These are phyloP conservation scores for Blastomyces emzantsi DNA, from an alignment of 2,329 filamentous ascomycete species.

Conservation along the genomic window DNA sequence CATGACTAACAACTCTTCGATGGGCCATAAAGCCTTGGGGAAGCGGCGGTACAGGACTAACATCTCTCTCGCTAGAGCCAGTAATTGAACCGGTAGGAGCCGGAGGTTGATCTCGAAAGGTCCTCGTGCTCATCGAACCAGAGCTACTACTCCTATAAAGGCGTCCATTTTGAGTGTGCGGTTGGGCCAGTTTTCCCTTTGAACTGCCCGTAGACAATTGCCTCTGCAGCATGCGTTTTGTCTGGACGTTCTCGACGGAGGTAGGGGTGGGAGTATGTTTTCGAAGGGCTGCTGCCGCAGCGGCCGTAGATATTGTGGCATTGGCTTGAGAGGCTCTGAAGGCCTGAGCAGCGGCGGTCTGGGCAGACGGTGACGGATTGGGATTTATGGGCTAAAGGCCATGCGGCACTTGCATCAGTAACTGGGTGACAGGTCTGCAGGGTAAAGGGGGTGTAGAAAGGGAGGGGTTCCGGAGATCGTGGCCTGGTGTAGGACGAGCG, in stretches of 20 bases:
- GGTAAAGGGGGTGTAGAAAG: background rate
- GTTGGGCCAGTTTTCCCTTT: constrained; percentile 30
- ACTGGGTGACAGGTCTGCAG: background rate
- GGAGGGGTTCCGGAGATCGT: background rate
- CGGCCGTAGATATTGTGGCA: constrained; percentile 67
- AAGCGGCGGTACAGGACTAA: constrained; percentile 63
- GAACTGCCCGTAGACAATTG: constrained; percentile 56
- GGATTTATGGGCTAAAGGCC: constrained; percentile 50
- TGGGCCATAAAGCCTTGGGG: constrained; percentile 43
- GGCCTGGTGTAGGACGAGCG: constrained; percentile 5
- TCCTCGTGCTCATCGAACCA: constrained; percentile 79
- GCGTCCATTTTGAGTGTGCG: constrained; percentile 31
- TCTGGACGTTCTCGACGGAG: constrained; percentile 72
- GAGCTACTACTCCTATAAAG: constrained; percentile 60
- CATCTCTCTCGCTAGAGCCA: constrained; percentile 41
- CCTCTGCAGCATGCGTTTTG: constrained; percentile 71
- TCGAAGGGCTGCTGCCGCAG: constrained; percentile 75
- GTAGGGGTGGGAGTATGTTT: constrained; percentile 70
- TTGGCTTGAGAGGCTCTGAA: constrained; percentile 60
- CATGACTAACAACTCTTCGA: constrained; percentile 44
- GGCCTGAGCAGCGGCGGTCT: constrained; percentile 71
- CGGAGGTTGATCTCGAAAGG: constrained; percentile 71
- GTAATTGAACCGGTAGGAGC: constrained; percentile 35
- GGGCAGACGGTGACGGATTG: constrained; percentile 61
- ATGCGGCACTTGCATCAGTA: background rate